phyloP scores from a whole-genome alignment of 2,329 filamentous ascomycete species.

The Didymella exigua region DNA sequence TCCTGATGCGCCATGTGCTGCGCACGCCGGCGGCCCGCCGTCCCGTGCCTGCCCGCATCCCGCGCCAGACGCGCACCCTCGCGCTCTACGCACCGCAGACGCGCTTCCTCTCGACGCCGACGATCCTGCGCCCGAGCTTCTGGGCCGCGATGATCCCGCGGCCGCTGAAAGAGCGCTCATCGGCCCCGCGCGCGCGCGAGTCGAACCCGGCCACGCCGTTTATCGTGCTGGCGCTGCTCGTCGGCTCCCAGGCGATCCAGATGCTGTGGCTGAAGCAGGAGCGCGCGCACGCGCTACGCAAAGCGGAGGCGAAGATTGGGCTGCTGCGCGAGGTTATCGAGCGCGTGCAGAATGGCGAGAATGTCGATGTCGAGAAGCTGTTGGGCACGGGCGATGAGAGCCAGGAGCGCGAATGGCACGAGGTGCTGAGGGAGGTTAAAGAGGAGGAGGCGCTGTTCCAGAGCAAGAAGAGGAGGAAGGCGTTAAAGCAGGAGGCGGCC shows the following conservation, averaged over 20 bases:
- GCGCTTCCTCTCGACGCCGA: constrained; percentile 40
- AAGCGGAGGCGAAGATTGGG: constrained; percentile 78
- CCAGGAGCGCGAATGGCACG: constrained; percentile 85
- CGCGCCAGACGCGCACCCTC: constrained; percentile 22
- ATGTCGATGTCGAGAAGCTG: constrained; percentile 74
- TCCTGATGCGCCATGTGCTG: constrained; percentile 36
- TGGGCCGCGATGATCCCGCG: constrained; percentile 48
- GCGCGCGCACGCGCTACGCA: constrained; percentile 72
- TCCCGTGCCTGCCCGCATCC: constrained; percentile 2
- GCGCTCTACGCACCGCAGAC: constrained; percentile 26
- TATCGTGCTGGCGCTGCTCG: constrained; percentile 72
- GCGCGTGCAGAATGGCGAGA: constrained; percentile 40
- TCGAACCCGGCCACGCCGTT: constrained; percentile 68
- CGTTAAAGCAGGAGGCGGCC: constrained; percentile 27
- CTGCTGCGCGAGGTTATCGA: constrained; percentile 75
- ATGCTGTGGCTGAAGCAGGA: constrained; percentile 82
- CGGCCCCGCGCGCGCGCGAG: constrained; percentile 33
- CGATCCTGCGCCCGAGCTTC: constrained; percentile 45
- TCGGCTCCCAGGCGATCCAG: constrained; percentile 95
- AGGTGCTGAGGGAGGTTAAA: constrained; percentile 72
- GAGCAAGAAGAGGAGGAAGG: constrained; percentile 47
- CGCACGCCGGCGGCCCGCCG: constrained; percentile 32
- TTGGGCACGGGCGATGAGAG: constrained; percentile 78
- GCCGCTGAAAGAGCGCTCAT: constrained; percentile 26
- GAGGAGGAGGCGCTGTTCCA: constrained; percentile 63